Base-by-base conservation (phyloP, 2,329 filamentous ascomycete species). In the Rhynchosporium secalis region DNA sequence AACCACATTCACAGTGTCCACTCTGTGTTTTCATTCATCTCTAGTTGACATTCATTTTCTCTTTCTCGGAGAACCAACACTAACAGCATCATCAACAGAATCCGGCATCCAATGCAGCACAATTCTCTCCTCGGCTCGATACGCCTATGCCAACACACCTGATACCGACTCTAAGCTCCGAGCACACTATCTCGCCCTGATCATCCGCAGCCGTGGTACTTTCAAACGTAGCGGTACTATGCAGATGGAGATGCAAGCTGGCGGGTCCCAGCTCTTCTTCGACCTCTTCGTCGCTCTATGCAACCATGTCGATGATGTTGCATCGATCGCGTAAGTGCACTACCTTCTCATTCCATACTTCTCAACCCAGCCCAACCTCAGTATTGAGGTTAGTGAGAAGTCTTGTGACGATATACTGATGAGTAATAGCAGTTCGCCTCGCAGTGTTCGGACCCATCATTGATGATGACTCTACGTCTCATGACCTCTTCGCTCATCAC, bases 191-290 rank as follows among this genome's bases (percentile, higher is more conserved):
- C 86, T 96, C 43, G 92, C 93, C 20, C 86, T 96, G 73, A 96
- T 96, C 77, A 96, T 96, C 74, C 87, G 92, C 68, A 91, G 89
- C 70, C 86, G 93, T 68, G 84, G 85, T 73, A 96, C 91, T 2
- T 96, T 97, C 78, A 96, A 96, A 81, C 84, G 91, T 60, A 96
- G 92, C 76, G 92, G 92, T 60, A 96, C 92, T 3, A 96, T 96
- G 92, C 93, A 96, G 78, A 85, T 91, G 69, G 92, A 96, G 79
- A 96, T 97, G 92, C 90, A 90, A 75, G 85, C 86, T 65, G 93
- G 93, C 33, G 91, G 91, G 59, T 90, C 81, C 0, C 84, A 90
- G 72, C 81, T 96, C 63, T 96, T 96, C 79, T 97, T 96, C 74
- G 93, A 96, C 74, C 81, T 96, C 49, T 97, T 96, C 75, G 93